Evolutionary conservation across 23 red algal species (phyloP).

Genomic region (Pyropia haitanensis): DNA sequence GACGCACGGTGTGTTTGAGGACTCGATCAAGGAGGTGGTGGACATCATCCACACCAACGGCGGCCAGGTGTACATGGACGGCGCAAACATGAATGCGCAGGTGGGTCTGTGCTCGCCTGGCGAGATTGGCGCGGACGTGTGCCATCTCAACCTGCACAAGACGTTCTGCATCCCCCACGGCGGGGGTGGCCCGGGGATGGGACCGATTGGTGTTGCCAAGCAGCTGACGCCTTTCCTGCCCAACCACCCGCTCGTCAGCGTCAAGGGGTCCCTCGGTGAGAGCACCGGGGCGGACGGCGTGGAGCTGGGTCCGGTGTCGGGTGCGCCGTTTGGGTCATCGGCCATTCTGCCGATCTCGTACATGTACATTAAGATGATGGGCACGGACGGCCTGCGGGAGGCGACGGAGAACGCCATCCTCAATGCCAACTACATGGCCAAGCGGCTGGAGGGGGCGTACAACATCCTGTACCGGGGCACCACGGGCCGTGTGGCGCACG

Average conservation of each 20-base stretch:
- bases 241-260: conserved; percentile 73
- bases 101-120: conserved; percentile 91
- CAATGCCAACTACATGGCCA: conserved; percentile 99
- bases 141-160: conserved; percentile 99
- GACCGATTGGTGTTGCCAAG: conserved; percentile 92
- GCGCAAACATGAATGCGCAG: conserved; percentile 99
- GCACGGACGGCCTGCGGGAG: conserved; percentile 73
- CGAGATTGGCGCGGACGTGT: conserved; percentile 97
- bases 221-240: conserved; percentile 97
- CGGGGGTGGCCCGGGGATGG: conserved; percentile 95
- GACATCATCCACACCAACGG: conserved; percentile 85
- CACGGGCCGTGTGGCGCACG: conserved; percentile 84
- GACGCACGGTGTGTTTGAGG: conserved; percentile 98
- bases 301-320: conserved; percentile 59
- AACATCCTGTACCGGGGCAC: conserved; percentile 80
- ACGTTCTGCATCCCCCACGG: conserved; percentile 99
- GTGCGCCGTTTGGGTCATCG: conserved; percentile 91
- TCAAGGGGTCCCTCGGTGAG: conserved; percentile 23
- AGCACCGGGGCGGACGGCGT: conserved; percentile 29
- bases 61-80: conserved; percentile 99
- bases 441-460: conserved; percentile 49
- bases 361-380: conserved; percentile 99
- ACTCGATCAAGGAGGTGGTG: conserved; percentile 86
- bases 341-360: conserved; percentile 95
- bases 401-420: conserved; percentile 92